Evolutionary conservation across 75 land plant species (phyloP), one percentile per base, ranked within the genome.

Genomic region (Cunninghamia lanceolata): DNA sequence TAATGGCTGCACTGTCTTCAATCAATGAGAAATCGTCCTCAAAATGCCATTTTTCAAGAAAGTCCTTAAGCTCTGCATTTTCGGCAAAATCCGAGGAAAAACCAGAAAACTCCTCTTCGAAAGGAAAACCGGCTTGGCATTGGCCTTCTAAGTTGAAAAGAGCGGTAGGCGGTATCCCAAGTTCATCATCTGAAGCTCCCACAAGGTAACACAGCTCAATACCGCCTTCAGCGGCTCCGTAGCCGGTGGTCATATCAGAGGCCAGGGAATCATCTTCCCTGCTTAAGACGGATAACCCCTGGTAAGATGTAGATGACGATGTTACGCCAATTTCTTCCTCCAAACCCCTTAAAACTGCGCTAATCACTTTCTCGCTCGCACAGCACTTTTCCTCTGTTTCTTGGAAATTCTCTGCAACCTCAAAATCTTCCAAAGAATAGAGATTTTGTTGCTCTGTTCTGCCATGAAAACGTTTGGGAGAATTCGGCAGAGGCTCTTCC

Each of bases 111-210:
- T 21, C 2, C 43, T 1, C 42, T 3, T 8, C 15, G 9, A 5
- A 14, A 75, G 5, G 6, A 16, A 15, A 16, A 38, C 75, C 9
- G 39, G 4, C 42, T 16, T 14, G 40, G 9, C 75, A 5, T 71
- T n/a, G 35, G 78, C 21, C 78, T 11, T 76, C 21, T 8, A 15
- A 76, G 17, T 76, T 21, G 21, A 39, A 8, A 39, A 77, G 9
- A 77, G 80, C 25, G 28, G 42, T 77, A 19, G 80, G 80, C 28
- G 80, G 80, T 19, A 77, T 39, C 2, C 80, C 80, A 25, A 77
- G 80, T 45, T 77, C 80, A 40, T 77, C 80, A 1, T 77, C 80
- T 34, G 80, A 77, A 34, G 80, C 80, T 34, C 9, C 80, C 28
- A 77, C 9, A 6, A 77, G 80, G 21, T 77, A 77, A 77, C 36